Evolutionary conservation across 164 flowering plant species (phyloP).

Genomic region (Vitis rupestris): DNA sequence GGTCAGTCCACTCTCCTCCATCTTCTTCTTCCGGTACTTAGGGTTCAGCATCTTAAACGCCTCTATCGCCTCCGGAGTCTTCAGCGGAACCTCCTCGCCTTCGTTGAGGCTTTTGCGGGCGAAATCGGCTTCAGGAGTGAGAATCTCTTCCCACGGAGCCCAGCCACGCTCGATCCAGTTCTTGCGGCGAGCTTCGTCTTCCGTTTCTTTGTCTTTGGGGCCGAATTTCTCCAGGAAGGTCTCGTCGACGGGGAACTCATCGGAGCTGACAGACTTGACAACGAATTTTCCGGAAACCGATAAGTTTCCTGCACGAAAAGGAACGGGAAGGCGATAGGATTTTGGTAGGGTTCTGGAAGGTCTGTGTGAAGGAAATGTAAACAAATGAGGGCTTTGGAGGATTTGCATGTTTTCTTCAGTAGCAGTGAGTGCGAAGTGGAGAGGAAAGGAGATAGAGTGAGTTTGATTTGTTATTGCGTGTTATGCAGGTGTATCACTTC

Average conservation of each 20-base stretch:
- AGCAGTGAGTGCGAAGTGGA: background rate
- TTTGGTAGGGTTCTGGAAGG: constrained; percentile 17
- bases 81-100: constrained; percentile 85
- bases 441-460: background rate
- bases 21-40: constrained; percentile 62
- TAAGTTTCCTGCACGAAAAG: background rate
- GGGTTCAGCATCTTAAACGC: constrained; percentile 85
- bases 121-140: constrained; percentile 81
- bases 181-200: constrained; percentile 71
- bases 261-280: constrained; percentile 47
- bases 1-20: constrained; percentile 71
- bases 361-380: constrained; percentile 27
- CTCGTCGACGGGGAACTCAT: constrained; percentile 85
- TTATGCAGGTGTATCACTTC: background rate
- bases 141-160: constrained; percentile 99
- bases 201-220: constrained; percentile 61
- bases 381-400: constrained; percentile 29
- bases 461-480: background rate
- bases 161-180: constrained; percentile 92
- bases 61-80: constrained; percentile 77
- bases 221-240: constrained; percentile 52
- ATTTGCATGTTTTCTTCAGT: constrained; percentile 29
- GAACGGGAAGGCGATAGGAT: constrained; percentile 7
- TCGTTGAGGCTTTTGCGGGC: constrained; percentile 81
- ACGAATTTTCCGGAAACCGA: constrained; percentile 11